These are phyloP conservation scores for Coniferiporia weirii DNA, from an alignment of 1,284 basidiomycete species.

Conservation along the genomic window DNA sequence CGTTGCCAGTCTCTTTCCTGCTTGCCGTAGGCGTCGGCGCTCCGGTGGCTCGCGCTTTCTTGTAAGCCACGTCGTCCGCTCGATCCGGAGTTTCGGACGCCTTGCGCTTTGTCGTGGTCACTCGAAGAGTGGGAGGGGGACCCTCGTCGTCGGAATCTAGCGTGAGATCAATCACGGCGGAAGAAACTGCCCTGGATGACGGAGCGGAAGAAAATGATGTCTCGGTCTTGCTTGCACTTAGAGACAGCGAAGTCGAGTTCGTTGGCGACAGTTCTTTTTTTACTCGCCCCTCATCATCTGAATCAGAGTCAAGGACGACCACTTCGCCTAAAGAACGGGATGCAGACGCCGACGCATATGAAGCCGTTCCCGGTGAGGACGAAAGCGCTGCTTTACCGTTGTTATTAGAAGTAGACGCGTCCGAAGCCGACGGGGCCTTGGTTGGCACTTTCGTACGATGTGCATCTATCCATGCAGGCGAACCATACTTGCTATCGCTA, in stretches of 20 bases:
- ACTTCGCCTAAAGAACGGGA: conserved; percentile 31
- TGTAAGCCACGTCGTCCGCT: conserved; percentile 21
- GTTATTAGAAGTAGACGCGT: conserved; percentile 25
- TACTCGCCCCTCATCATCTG: conserved; percentile 66
- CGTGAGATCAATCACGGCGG: conserved; percentile 74
- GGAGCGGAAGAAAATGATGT: conserved; percentile 20
- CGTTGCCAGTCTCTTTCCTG: conserved; percentile 1
- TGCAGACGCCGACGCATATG: conserved; percentile 20
- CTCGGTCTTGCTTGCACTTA: conserved; percentile 23
- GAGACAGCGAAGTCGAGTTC: conserved; percentile 35
- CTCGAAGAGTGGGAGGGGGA: conserved; percentile 21
- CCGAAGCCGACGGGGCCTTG: conserved; percentile 22
- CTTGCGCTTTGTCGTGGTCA: conserved; percentile 49
- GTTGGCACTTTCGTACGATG: conserved; percentile 36
- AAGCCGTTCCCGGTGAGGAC: conserved; percentile 27
- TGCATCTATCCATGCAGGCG: conserved; percentile 57
- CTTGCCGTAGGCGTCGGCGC: neutral
- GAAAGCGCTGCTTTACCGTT: neutral
- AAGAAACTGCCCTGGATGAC: conserved; percentile 24
- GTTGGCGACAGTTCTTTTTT: conserved; percentile 68
- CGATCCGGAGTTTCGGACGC: conserved; percentile 34
- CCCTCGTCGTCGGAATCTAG: conserved; percentile 70
- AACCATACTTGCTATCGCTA: conserved; percentile 78
- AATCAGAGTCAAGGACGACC: conserved; percentile 71
- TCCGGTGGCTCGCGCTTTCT: conserved; percentile 5